A percentile compares a stretch with the other conserved stretches of the same genome.
Evolutionary conservation across 306 rosid genomes (phyloP).

Genomic region (Vicia faba): DNA sequence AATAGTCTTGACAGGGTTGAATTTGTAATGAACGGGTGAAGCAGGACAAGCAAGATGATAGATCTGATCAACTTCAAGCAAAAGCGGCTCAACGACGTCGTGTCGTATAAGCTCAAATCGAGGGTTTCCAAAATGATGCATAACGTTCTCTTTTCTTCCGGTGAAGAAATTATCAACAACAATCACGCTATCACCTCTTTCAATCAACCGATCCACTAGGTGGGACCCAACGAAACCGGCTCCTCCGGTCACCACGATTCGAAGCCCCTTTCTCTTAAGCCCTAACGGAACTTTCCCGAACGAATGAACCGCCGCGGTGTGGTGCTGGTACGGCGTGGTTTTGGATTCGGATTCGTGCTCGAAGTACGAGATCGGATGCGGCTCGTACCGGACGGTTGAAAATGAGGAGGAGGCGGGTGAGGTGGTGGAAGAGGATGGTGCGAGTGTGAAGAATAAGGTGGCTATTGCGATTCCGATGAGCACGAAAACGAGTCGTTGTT

Average conservation of each 20-base stretch:
- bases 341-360: conserved; percentile 43
- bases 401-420: conserved; percentile 50
- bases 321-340: conserved; percentile 22
- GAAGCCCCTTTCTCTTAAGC: conserved; percentile 71
- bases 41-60: conserved; percentile 98
- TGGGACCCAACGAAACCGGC: conserved; percentile 97
- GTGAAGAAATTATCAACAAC: conserved; percentile 96
- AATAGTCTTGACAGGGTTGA: conserved; percentile 96
- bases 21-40: conserved; percentile 93
- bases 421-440: conserved; percentile 47
- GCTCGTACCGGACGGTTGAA: conserved; percentile 30
- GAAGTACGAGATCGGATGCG: conserved; percentile 46
- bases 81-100: conserved; percentile 93
- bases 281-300: conserved; percentile 85
- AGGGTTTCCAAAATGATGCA: conserved; percentile 92
- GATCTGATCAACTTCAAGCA: conserved; percentile 98
- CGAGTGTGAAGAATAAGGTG: conserved; percentile 55
- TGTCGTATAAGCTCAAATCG: conserved; percentile 89
- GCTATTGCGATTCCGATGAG: conserved; percentile 80
- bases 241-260: conserved; percentile 95
- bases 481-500: conserved; percentile 76
- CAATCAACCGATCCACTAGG: conserved; percentile 88
- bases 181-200: conserved; percentile 86
- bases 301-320: conserved; percentile 42
- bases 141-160: conserved; percentile 84